Base-by-base conservation (phyloP, 169 alveolate genomes). In the Perkinsus chesapeaki region DNA sequence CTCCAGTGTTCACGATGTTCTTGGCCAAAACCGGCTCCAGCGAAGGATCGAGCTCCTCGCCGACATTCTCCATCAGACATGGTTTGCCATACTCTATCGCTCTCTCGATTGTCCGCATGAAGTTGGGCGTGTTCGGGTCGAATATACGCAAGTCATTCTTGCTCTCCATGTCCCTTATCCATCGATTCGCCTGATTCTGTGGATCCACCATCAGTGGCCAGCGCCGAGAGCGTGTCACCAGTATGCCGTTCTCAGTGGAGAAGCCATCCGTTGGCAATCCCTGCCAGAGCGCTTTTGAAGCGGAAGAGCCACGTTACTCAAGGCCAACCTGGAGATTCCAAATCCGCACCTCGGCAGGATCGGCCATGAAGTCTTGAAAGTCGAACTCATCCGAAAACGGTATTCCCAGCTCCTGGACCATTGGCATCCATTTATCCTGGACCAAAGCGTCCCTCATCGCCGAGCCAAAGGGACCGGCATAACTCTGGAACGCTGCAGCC, bases 131-230 rank as follows among this genome's bases (percentile, higher is more conserved):
- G 92, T 96, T 96, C 73, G 97, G 97, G 93, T 98, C 98, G 91
- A 97, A 94, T 34, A 96, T 94, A 92, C 93, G 93, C 31, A 96
- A 94, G 90, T 94, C 95, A 43, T 94, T 91, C 43, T 96, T 23
- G 91, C 94, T 96, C 95, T 97, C 98, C 96, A 97, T 96, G 94
- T 97, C 97, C 93, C 98, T 95, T 38, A 98, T 98, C 99, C 99
- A 98, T 47, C 96, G 96, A 93, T 97, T 96, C 16, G 98, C 99
- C 95, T 98, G 98, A 94, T 95, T 96, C 94, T 98, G 98, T 31
- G 99, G 99, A 94, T 98, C 99, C 92, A 98, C 98, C 98, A 98
- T 97, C 92, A 98, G 96, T 73, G 99, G 99, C 99, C 99, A 98
- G 95, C 99, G 97, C 48, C 97, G 94, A 23, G 98, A 96, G 92